These are phyloP conservation scores for Rhypophila decipiens DNA, from an alignment of 495 filamentous ascomycete species.

Conservation along the genomic window DNA sequence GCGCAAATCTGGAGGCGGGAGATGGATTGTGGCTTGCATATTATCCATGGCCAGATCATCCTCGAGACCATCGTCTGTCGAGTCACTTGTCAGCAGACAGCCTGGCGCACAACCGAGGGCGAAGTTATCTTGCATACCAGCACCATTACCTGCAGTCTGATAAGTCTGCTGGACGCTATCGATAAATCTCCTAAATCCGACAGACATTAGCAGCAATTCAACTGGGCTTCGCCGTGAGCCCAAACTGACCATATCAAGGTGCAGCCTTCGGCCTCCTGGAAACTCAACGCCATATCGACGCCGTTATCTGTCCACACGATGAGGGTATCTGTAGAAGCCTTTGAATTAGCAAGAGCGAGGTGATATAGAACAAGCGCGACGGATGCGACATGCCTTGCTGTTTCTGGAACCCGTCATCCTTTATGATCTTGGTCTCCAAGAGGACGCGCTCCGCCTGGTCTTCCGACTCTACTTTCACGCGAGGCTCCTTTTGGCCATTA, in stretches of 20 bases:
- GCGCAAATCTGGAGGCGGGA: constrained; percentile 72
- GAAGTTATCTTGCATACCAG: constrained; percentile 29
- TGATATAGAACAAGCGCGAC: neutral
- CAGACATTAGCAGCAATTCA: constrained; percentile 13
- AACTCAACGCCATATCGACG: constrained; percentile 95
- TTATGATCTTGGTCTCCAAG: constrained; percentile 82
- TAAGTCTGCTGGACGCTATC: constrained; percentile 67
- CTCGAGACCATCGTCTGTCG: constrained; percentile 76
- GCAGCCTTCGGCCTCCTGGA: constrained; percentile 96
- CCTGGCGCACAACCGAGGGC: neutral
- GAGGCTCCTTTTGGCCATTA: constrained; percentile 60
- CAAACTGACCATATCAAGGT: constrained; percentile 71
- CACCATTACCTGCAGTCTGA: constrained; percentile 36
- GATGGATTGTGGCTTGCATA: constrained; percentile 54
- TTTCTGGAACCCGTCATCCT: constrained; percentile 96
- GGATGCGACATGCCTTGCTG: constrained; percentile 72
- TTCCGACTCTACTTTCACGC: constrained; percentile 88
- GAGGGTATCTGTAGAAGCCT: constrained; percentile 66
- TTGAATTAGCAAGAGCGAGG: constrained; percentile 1
- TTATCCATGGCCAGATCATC: constrained; percentile 70
- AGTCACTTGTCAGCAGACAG: constrained; percentile 6
- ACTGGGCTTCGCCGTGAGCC: neutral
- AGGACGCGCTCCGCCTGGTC: constrained; percentile 77
- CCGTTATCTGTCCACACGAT: constrained; percentile 97
- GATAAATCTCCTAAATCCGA: constrained; percentile 73